Evolutionary conservation across 768 basidiomycete species (phyloP).

Genomic region (Tulasnella sp.): DNA sequence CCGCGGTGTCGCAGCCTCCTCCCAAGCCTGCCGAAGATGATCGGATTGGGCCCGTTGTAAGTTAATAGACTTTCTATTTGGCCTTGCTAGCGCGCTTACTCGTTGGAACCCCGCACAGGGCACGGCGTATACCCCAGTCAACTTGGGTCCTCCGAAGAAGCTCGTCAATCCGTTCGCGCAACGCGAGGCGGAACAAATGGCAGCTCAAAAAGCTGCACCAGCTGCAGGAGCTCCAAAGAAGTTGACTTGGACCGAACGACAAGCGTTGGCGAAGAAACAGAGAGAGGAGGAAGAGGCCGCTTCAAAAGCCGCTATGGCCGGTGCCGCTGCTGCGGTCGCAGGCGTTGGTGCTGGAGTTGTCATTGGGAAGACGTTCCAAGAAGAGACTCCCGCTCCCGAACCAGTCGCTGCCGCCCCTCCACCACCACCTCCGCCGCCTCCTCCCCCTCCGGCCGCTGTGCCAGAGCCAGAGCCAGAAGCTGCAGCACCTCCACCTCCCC

Average conservation of each 20-base stretch:
- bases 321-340: slow-evolving; percentile 43
- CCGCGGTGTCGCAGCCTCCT: slow-evolving; percentile 43
- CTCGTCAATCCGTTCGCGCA: slow-evolving; percentile 78
- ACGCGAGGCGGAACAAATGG: slow-evolving; percentile 43
- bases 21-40: slow-evolving; percentile 72
- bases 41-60: slow-evolving; percentile 70
- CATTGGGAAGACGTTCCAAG: slow-evolving; percentile 20
- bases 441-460: slow-evolving; percentile 32
- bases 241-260: slow-evolving; percentile 90
- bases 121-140: slow-evolving; percentile 85
- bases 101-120: slow-evolving; percentile 42
- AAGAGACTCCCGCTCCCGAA: slow-evolving; percentile 28
- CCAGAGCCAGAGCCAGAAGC: slow-evolving; percentile 40
- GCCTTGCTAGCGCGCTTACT: not conserved
- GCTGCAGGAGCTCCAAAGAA: slow-evolving; percentile 56
- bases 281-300: slow-evolving; percentile 69
- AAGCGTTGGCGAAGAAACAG: slow-evolving; percentile 86
- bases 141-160: slow-evolving; percentile 78
- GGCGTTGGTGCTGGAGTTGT: slow-evolving; percentile 42
- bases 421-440: slow-evolving; percentile 44
- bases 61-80: slow-evolving; percentile 28
- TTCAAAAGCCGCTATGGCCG: slow-evolving; percentile 52
- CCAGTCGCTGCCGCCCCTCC: slow-evolving; percentile 38
- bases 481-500: slow-evolving; percentile 44
- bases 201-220: slow-evolving; percentile 29